Evolutionary conservation across 2,329 filamentous ascomycete genomes (phyloP), one percentile per base, ranked within the genome.

Genomic region (Trichoderma breve): DNA sequence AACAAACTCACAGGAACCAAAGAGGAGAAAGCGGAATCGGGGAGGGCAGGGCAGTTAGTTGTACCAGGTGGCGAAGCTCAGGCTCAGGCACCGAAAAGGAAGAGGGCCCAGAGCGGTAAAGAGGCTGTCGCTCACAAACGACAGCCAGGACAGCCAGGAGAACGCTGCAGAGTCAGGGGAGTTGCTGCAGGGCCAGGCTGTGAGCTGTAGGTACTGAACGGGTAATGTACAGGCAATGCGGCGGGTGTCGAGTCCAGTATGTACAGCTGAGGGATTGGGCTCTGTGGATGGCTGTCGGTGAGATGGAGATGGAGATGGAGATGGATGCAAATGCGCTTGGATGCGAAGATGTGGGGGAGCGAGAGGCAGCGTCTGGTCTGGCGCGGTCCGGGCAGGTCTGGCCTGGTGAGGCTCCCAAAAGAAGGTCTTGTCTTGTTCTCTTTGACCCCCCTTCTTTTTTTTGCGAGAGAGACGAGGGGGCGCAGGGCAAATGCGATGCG

Each of bases 1-100:
- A 24, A 58, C 12, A 55, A 55, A 72, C 70, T 72, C 36, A 62
- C 61, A 66, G 60, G 58, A 66, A 55, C 51, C 68, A 55, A 73
- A 67, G 64, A 67, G 63, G 36, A 71, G 60, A 62, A 28, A 18
- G 39, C 32, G 64, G 24, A 62, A 61, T 51, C 32, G 65, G 58
- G 57, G 67, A 47, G 57, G 57, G 60, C 58, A 69, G 62, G 69
- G 61, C 60, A 71, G 55, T 39, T 21, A 65, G 71, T 30, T 65
- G 66, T 39, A 65, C 39, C 39, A n/a, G 39, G 71, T 65, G 71
- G 71, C 67, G 62, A 73, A 67, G 68, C 71, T 66, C 71, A 71
- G 71, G 67, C 68, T 65, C 71, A 71, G 71, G 67, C 68, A 66
- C 60, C 67, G 68, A 67, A 63, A 58, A 39, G 53, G 34, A 62